Evolutionary conservation across 2,329 filamentous ascomycete species (phyloP).

Genomic region (Fusarium oligoseptatum): DNA sequence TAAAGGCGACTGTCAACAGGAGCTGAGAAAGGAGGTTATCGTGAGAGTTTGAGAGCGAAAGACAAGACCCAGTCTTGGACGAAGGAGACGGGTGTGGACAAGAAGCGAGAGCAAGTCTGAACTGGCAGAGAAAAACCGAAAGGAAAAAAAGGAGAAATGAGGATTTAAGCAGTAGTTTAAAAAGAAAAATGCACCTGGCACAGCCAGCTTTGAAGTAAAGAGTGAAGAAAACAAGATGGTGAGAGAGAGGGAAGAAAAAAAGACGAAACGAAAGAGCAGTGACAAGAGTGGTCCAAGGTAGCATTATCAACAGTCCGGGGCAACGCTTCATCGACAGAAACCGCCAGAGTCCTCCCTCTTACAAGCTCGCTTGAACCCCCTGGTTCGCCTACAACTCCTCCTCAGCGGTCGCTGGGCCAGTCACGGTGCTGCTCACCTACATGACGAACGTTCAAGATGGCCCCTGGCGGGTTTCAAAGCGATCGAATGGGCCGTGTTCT

Average conservation of each 20-base stretch:
- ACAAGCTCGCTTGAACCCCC: constrained; percentile 42
- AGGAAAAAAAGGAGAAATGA: background rate
- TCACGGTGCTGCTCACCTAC: constrained; percentile 18
- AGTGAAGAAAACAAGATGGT: constrained; percentile 28
- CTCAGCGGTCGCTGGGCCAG: constrained; percentile 14
- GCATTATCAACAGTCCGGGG: constrained; percentile 42
- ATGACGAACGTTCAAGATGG: constrained; percentile 31
- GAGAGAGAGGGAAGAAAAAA: constrained; percentile 23
- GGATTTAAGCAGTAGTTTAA: background rate
- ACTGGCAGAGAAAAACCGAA: background rate
- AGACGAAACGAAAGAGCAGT: constrained; percentile 42
- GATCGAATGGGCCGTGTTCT: constrained; percentile 34
- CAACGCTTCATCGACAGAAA: constrained; percentile 16
- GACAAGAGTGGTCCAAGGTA: constrained; percentile 39
- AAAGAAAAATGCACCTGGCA: background rate
- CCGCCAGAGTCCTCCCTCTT: constrained; percentile 24
- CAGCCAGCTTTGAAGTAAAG: constrained; percentile 1
- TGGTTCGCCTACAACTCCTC: constrained; percentile 8
- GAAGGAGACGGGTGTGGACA: constrained; percentile 10
- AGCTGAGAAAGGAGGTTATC: constrained; percentile 14
- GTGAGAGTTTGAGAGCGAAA: constrained; percentile 27
- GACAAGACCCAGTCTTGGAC: constrained; percentile 29
- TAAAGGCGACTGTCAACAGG: constrained; percentile 7
- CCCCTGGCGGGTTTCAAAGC: constrained; percentile 40
- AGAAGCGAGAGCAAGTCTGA: constrained; percentile 26